phyloP scores from a whole-genome alignment of 257 asterid genomes.

The Capsicum baccatum region DNA sequence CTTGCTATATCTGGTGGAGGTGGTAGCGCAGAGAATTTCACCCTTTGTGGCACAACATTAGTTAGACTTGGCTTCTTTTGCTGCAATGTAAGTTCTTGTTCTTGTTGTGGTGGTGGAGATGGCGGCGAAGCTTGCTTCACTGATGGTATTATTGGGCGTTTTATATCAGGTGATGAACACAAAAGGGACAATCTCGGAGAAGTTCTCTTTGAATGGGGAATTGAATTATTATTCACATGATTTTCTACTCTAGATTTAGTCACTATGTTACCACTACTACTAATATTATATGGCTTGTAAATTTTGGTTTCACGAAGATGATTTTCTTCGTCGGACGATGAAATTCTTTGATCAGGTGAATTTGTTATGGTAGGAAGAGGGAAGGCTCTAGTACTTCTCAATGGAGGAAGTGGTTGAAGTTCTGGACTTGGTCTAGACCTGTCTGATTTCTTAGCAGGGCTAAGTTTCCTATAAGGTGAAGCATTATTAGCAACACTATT shows the following conservation, averaged over 20 bases:
- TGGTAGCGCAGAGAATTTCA: slow-evolving; percentile 78
- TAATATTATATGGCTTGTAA: slow-evolving; percentile 71
- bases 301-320: slow-evolving; percentile 54
- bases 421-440: slow-evolving; percentile 97
- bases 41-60: slow-evolving; percentile 59
- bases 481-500: slow-evolving; percentile 34
- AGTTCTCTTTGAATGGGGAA: slow-evolving; percentile 78
- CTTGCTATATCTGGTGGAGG: slow-evolving; percentile 81
- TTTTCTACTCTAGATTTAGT: slow-evolving; percentile 32
- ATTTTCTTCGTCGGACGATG: slow-evolving; percentile 63
- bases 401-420: slow-evolving; percentile 94
- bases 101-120: slow-evolving; percentile 30
- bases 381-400: slow-evolving; percentile 62
- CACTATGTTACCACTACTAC: slow-evolving; percentile 42
- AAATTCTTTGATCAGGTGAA: slow-evolving; percentile 56
- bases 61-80: slow-evolving; percentile 45
- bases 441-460: slow-evolving; percentile 64
- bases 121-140: slow-evolving; percentile 51
- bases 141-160: slow-evolving; percentile 70
- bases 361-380: slow-evolving; percentile 49
- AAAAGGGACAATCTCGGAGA: slow-evolving; percentile 77
- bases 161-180: slow-evolving; percentile 59
- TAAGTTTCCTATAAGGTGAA: slow-evolving; percentile 77
- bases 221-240: slow-evolving; percentile 30
- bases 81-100: slow-evolving; percentile 31